Conservation (phyloP, 1,284 basidiomycete genomes). For the Trichosporon faecale region DNA sequence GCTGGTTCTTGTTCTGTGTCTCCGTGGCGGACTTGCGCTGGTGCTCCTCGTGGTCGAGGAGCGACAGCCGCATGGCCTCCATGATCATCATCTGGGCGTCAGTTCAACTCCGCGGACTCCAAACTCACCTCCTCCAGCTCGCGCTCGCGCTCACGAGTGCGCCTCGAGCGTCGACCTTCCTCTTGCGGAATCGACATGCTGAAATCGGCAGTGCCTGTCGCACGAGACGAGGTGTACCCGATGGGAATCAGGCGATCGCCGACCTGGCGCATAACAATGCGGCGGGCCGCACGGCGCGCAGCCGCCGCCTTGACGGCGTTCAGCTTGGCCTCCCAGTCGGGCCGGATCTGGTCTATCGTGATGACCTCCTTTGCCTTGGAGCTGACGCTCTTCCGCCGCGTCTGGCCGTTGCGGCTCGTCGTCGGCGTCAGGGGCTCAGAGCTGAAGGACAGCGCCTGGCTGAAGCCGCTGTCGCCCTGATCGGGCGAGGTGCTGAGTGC, state of each 20-base stretch:
- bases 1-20: conserved; percentile 2
- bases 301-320: conserved; percentile 84
- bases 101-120: not conserved
- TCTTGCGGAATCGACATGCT: conserved; percentile 39
- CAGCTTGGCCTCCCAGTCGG: conserved; percentile 91
- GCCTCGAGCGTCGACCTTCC: conserved; percentile 19
- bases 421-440: not conserved
- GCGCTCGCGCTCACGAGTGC: conserved; percentile 56
- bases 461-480: conserved; percentile 57
- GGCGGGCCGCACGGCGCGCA: conserved; percentile 81
- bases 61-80: conserved; percentile 95
- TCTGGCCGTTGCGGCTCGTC: conserved; percentile 30
- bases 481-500: conserved; percentile 55
- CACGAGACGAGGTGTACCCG: conserved; percentile 67
- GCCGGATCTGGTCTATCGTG: conserved; percentile 86
- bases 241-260: conserved; percentile 95
- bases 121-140: conserved; percentile 80
- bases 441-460: conserved; percentile 28
- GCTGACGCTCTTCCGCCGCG: conserved; percentile 54
- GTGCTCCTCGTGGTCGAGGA: conserved; percentile 75
- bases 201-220: conserved; percentile 48
- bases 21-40: conserved; percentile 44
- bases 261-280: conserved; percentile 98
- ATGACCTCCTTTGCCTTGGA: conserved; percentile 68
- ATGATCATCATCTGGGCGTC: conserved; percentile 81